Percentiles rank a stretch among this genome's conserved stretches.
These are phyloP conservation scores for Pyrenophora seminiperda DNA, from an alignment of 2,329 filamentous ascomycete species.

Conservation along the genomic window DNA sequence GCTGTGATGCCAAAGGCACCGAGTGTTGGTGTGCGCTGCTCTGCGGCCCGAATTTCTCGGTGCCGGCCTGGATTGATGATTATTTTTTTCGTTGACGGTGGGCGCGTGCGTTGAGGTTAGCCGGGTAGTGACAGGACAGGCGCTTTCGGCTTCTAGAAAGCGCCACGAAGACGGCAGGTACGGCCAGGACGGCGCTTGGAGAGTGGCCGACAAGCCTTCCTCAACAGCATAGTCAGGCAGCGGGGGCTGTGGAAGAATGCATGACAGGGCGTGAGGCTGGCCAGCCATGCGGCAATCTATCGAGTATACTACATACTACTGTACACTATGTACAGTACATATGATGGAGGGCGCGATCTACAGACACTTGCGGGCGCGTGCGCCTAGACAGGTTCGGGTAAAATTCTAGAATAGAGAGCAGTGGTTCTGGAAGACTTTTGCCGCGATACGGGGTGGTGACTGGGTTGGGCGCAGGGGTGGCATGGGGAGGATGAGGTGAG, in stretches of 20 bases:
- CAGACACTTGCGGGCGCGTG: conserved; percentile 21
- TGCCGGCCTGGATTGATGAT: conserved; percentile 16
- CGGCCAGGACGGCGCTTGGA: conserved; percentile 7
- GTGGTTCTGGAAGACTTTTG: conserved; percentile 29
- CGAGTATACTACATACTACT: too few relatives aligned
- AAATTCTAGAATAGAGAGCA: conserved; percentile 40
- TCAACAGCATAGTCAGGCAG: conserved; percentile 25
- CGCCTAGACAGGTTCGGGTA: conserved; percentile 32
- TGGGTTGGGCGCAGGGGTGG: background rate
- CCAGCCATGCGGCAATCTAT: conserved; percentile 16
- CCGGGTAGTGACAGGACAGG: conserved; percentile 30
- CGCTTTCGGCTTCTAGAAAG: conserved; percentile 22
- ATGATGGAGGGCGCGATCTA: conserved; percentile 37
- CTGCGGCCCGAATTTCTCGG: conserved; percentile 21
- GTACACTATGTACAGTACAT: too few relatives aligned
- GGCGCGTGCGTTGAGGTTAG: conserved; percentile 29
- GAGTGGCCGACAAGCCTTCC: conserved; percentile 13
- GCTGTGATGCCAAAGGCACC: conserved; percentile 19
- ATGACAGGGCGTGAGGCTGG: conserved; percentile 20
- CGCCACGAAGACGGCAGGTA: conserved; percentile 17
- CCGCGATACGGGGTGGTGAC: conserved; percentile 23
- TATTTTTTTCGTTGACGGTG: conserved; percentile 9
- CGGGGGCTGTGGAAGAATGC: conserved; percentile 16
- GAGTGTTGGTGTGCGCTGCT: conserved; percentile 23
- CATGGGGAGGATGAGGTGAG: background rate